These are phyloP conservation scores for Schwanniomyces vanrijiae DNA, from an alignment of 805 yeast genomes.

Conservation along the genomic window DNA sequence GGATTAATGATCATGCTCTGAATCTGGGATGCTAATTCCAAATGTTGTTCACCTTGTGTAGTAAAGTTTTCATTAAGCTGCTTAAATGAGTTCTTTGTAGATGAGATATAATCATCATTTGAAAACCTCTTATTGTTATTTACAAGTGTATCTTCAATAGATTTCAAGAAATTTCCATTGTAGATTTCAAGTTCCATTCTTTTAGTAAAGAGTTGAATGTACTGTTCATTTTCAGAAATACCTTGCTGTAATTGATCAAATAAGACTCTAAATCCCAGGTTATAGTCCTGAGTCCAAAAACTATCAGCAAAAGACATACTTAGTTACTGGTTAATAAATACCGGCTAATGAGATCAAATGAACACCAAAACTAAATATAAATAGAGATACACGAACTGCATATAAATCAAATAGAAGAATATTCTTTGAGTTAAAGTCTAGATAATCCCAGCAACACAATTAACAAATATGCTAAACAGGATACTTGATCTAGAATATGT, in stretches of 20 bases:
- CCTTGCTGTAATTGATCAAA: conserved; percentile 61
- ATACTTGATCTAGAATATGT: not conserved
- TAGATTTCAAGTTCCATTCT: conserved; percentile 71
- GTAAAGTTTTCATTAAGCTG: conserved; percentile 56
- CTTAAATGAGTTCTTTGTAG: conserved; percentile 61
- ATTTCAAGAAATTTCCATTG: conserved; percentile 58
- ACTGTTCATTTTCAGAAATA: conserved; percentile 67
- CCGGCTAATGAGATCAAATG: not conserved
- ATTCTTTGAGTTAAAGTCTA: not conserved
- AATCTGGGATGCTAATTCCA: conserved; percentile 62
- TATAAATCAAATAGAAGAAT: not conserved
- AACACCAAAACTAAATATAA: not conserved
- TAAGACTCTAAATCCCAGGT: conserved; percentile 50
- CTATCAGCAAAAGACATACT: conserved; percentile 65
- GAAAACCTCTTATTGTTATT: conserved; percentile 42
- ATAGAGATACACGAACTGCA: not conserved
- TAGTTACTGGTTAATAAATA: not conserved
- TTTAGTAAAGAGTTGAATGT: conserved; percentile 60
- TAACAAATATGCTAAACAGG: not conserved
- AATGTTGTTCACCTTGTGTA: conserved; percentile 58
- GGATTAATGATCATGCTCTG: conserved; percentile 64
- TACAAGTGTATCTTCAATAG: conserved; percentile 34
- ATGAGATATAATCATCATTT: conserved; percentile 54
- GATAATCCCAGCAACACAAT: not conserved
- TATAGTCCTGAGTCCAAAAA: conserved; percentile 74